Conservation (phyloP, 2,329 filamentous ascomycete species). For the Cryphonectria carpinicola region DNA sequence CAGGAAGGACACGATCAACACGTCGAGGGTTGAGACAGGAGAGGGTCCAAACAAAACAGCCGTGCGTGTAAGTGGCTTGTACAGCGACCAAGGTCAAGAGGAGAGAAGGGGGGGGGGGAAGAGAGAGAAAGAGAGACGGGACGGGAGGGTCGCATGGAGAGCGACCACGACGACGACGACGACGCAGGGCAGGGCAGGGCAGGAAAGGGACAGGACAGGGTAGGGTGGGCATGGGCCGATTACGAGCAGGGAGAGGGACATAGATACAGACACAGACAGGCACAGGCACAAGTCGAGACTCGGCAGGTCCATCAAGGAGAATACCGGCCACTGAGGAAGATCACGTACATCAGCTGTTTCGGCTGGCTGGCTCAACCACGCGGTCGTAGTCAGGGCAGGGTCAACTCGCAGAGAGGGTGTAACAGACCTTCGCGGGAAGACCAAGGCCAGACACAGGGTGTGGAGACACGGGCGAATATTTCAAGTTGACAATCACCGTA, state of each 20-base stretch:
- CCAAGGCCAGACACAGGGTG: constrained; percentile 11
- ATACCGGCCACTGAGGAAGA: constrained; percentile 35
- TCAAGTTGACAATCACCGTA: not conserved
- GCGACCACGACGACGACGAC: constrained; percentile 9
- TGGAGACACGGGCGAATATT: constrained; percentile 16
- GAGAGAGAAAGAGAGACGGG: constrained; percentile 24
- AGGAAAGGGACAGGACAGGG: constrained; percentile 28
- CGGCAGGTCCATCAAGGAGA: constrained; percentile 34
- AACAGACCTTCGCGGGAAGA: constrained; percentile 24
- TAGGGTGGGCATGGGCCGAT: constrained; percentile 32
- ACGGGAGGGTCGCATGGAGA: constrained; percentile 30
- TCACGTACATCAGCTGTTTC: constrained; percentile 51
- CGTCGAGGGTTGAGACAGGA: constrained; percentile 21
- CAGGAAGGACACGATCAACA: constrained; percentile 17
- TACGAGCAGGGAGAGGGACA: constrained; percentile 29
- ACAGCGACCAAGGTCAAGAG: constrained; percentile 2
- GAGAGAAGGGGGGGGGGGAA: not conserved
- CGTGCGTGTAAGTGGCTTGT: not conserved
- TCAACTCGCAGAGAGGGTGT: constrained; percentile 23
- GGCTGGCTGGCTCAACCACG: constrained; percentile 39
- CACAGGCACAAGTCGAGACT: constrained; percentile 34
- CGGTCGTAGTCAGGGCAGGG: constrained; percentile 30
- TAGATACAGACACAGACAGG: not conserved
- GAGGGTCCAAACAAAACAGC: constrained; percentile 9
- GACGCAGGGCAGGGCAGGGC: constrained; percentile 5